Evolutionary conservation across 1,139 yeast genomes (phyloP).

Genomic region (Pichia terricola): DNA sequence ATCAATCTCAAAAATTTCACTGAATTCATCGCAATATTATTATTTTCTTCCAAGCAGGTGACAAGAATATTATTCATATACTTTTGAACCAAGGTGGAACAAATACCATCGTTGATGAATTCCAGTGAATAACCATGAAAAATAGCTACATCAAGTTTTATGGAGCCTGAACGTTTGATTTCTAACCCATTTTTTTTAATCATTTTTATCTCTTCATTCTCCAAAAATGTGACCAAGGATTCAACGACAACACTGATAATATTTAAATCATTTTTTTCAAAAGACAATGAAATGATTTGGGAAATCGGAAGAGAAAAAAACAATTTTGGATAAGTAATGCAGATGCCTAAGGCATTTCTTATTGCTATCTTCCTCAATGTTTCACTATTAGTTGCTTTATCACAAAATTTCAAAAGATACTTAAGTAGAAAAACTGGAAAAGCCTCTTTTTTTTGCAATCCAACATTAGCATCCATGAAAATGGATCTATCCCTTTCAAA

Average conservation of each 20-base stretch:
- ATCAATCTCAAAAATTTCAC: conserved; percentile 47
- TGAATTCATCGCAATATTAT: conserved; percentile 36
- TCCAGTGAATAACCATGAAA: conserved; percentile 42
- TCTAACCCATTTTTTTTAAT: conserved; percentile 31
- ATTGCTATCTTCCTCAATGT: conserved; percentile 41
- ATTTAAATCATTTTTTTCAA: conserved; percentile 28
- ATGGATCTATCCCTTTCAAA: conserved; percentile 38
- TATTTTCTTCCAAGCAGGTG: conserved; percentile 29
- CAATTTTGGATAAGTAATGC: conserved; percentile 51
- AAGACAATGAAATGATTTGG: conserved; percentile 42
- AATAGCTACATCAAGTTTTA: conserved; percentile 36
- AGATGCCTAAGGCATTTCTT: conserved; percentile 46
- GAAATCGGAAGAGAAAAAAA: conserved; percentile 49
- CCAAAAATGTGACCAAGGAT: conserved; percentile 46
- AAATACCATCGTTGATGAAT: conserved; percentile 55
- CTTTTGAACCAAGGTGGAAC: conserved; percentile 62
- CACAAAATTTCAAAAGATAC: conserved; percentile 45
- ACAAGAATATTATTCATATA: conserved; percentile 41
- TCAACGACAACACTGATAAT: conserved; percentile 43
- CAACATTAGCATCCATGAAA: conserved; percentile 33
- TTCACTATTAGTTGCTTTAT: conserved; percentile 19
- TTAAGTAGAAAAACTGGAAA: conserved; percentile 48
- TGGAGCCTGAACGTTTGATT: conserved; percentile 25
- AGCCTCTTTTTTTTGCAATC: conserved; percentile 42
- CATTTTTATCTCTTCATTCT: conserved; percentile 40